Percentiles rank a stretch among this genome's conserved stretches.
phyloP scores from a whole-genome alignment of 768 basidiomycete genomes.

The Pleurotus tuoliensis region DNA sequence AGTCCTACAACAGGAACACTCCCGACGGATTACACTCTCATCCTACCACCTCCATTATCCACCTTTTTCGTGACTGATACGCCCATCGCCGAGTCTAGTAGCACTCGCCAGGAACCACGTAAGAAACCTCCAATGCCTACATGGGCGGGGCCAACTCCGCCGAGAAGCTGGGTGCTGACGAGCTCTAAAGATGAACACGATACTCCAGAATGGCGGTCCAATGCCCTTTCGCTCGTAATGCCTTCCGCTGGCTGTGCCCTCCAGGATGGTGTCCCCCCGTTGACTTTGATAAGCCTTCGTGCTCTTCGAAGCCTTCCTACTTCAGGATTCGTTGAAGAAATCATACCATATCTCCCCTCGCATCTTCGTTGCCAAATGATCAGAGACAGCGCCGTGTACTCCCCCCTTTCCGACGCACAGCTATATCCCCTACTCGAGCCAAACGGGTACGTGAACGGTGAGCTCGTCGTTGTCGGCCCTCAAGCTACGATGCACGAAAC shows the following conservation, averaged over 20 bases:
- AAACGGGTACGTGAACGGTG: conserved; percentile 55
- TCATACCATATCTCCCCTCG: conserved; percentile 48
- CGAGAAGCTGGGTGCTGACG: conserved; percentile 52
- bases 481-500: conserved; percentile 38
- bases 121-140: conserved; percentile 8
- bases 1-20: conserved; percentile 2
- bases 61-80: conserved; percentile 45
- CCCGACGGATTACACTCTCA: conserved; percentile 12
- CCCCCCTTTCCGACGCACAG: conserved; percentile 47
- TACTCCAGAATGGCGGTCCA: conserved; percentile 44
- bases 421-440: conserved; percentile 48
- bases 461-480: conserved; percentile 62
- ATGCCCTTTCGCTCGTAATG: conserved; percentile 54
- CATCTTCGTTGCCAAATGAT: conserved; percentile 60
- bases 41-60: conserved; percentile 16
- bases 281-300: conserved; percentile 57
- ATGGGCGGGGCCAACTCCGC: conserved; percentile 47
- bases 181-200: conserved; percentile 21
- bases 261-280: conserved; percentile 37
- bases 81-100: conserved; percentile 29
- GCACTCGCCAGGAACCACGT: background rate
- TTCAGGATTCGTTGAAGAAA: conserved; percentile 38
- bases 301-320: conserved; percentile 35
- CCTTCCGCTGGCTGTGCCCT: conserved; percentile 16
- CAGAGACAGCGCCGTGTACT: conserved; percentile 53